Percentiles rank a stretch among this genome's conserved stretches.
Evolutionary conservation across 2,329 filamentous ascomycete genomes (phyloP).

Genomic region (Cadophora sp.): DNA sequence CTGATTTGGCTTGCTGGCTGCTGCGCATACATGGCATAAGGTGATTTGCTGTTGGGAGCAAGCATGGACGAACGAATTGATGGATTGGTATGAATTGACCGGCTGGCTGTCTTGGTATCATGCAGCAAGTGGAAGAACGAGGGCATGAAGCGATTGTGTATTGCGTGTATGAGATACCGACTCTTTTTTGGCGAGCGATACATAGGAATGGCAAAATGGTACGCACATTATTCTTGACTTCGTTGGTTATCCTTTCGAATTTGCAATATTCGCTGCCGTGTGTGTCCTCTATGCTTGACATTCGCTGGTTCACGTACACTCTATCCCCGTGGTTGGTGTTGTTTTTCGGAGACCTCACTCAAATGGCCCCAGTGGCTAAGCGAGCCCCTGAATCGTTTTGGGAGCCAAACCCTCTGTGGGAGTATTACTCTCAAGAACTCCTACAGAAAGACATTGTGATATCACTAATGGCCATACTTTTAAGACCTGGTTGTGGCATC

Average conservation of each 20-base stretch:
- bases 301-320: too few relatives aligned
- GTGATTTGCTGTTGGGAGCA: not conserved
- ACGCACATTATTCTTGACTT: not conserved
- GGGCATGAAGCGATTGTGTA: not conserved
- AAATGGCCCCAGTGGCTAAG: not conserved
- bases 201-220: slow-evolving; percentile 10
- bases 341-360: not conserved
- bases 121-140: not conserved
- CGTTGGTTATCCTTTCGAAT: not conserved
- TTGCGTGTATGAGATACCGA: slow-evolving; percentile 6
- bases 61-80: not conserved
- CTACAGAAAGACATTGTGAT: too few relatives aligned
- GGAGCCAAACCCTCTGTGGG: not conserved
- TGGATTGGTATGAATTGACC: not conserved
- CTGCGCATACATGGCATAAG: slow-evolving; percentile 1
- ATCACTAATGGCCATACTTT: too few relatives aligned
- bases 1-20: not conserved
- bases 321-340: not conserved
- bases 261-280: not conserved
- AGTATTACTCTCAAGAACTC: too few relatives aligned
- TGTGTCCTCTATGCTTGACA: not conserved
- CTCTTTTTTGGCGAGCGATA: not conserved
- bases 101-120: not conserved
- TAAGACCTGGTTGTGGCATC: too few relatives aligned
- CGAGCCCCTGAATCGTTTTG: not conserved